phyloP scores from a whole-genome alignment of 768 basidiomycete species.

The Artomyces pyxidatus region DNA sequence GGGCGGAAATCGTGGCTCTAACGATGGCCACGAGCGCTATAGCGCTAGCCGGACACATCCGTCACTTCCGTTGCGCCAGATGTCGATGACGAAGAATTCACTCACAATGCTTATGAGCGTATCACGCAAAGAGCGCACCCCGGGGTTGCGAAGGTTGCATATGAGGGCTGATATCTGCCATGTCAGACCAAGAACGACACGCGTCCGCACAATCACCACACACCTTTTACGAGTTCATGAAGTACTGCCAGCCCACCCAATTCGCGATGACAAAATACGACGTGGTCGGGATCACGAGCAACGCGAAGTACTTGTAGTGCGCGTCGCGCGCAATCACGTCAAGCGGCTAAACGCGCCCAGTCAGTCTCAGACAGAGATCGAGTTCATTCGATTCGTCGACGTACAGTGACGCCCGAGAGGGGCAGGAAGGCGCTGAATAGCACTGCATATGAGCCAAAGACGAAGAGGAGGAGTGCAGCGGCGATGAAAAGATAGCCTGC shows the following conservation, averaged over 20 bases:
- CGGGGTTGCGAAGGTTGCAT: no score
- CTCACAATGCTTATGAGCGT: no score
- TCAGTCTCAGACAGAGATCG: background rate
- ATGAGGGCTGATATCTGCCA: no score
- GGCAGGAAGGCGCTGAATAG: conserved; percentile 10
- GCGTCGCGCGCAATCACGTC: conserved; percentile 59
- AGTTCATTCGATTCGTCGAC: background rate
- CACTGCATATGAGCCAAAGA: conserved; percentile 7
- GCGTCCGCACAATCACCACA: no score
- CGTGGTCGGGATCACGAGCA: conserved; percentile 73
- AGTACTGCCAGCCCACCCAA: conserved; percentile 99
- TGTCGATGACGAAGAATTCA: no score
- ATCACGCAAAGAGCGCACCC: no score
- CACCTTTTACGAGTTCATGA: conserved; percentile 77
- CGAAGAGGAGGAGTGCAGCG: conserved; percentile 6
- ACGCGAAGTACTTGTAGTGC: conserved; percentile 85
- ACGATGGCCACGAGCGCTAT: no score
- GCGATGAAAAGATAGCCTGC: conserved; percentile 8
- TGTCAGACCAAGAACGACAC: no score
- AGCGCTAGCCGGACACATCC: no score
- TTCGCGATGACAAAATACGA: conserved; percentile 94
- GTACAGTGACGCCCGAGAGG: background rate
- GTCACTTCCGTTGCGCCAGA: no score
- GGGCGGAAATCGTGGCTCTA: no score
- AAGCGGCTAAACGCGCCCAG: conserved; percentile 39